phyloP scores from a whole-genome alignment of 805 yeast species.

The Wickerhamia fluorescens region DNA sequence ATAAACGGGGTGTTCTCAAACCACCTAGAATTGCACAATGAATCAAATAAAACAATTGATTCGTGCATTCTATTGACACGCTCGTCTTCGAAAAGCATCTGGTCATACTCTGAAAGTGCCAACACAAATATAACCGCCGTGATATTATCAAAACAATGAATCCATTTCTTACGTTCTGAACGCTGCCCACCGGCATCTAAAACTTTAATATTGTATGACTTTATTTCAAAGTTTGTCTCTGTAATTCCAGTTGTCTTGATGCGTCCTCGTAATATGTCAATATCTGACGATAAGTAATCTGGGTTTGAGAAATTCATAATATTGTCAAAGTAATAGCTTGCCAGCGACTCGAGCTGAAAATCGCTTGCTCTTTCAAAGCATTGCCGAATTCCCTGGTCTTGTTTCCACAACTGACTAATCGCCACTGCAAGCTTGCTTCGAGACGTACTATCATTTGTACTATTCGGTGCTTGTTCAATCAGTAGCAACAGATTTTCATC shows the following conservation, averaged over 20 bases:
- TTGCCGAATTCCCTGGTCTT: slow-evolving; percentile 58
- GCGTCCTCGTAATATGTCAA: slow-evolving; percentile 82
- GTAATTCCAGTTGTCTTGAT: slow-evolving; percentile 95
- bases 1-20: slow-evolving; percentile 82
- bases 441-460: not conserved
- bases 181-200: slow-evolving; percentile 97
- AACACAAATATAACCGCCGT: slow-evolving; percentile 83
- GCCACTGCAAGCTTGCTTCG: slow-evolving; percentile 65
- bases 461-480: not conserved
- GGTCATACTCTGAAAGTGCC: slow-evolving; percentile 90
- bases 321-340: slow-evolving; percentile 72
- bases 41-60: slow-evolving; percentile 74
- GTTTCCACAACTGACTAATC: slow-evolving; percentile 59
- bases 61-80: slow-evolving; percentile 88
- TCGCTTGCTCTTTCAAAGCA: slow-evolving; percentile 59
- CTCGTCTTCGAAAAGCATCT: slow-evolving; percentile 83
- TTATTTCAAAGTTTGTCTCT: slow-evolving; percentile 70
- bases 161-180: slow-evolving; percentile 88
- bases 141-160: slow-evolving; percentile 87
- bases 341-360: slow-evolving; percentile 81
- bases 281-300: slow-evolving; percentile 64
- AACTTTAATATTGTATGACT: slow-evolving; percentile 60
- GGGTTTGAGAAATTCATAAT: slow-evolving; percentile 59
- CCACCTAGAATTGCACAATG: slow-evolving; percentile 81
- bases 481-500: not conserved